A percentile compares a stretch with the other conserved stretches of the same genome.
Conservation (phyloP, 1,284 basidiomycete genomes). For the Pseudozyma sp. region DNA sequence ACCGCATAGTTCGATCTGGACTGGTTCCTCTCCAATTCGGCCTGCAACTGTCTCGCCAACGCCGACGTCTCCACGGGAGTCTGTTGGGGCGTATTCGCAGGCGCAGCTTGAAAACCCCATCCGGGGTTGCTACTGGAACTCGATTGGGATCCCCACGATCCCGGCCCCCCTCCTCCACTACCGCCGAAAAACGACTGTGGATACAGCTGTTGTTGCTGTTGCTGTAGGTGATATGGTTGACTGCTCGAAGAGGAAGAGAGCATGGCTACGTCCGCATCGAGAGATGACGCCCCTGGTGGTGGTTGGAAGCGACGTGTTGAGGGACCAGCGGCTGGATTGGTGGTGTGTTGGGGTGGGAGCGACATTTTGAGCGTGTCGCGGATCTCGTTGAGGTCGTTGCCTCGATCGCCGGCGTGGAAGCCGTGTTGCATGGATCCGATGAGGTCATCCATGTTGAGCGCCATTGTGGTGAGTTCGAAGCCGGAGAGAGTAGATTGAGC, state of each 20-base stretch:
- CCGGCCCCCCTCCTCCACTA: slow-evolving; percentile 6
- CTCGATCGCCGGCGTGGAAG: slow-evolving; percentile 57
- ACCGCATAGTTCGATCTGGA: not conserved
- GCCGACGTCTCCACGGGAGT: slow-evolving; percentile 53
- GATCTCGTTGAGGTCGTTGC: slow-evolving; percentile 56
- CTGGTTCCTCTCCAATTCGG: slow-evolving; percentile 34
- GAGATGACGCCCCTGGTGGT: slow-evolving; percentile 8
- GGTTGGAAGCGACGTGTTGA: slow-evolving; percentile 3
- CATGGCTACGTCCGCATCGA: slow-evolving; percentile 52
- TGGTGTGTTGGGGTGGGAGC: slow-evolving; percentile 27
- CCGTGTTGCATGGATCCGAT: slow-evolving; percentile 62
- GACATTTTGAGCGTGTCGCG: slow-evolving; percentile 52
- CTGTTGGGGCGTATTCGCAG: slow-evolving; percentile 54
- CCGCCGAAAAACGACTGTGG: slow-evolving; percentile 19
- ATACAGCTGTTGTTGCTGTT: slow-evolving; percentile 4
- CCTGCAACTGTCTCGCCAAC: slow-evolving; percentile 43
- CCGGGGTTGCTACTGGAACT: slow-evolving; percentile 15
- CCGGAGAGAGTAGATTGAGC: not conserved
- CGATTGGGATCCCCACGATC: slow-evolving; percentile 30
- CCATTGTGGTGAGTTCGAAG: slow-evolving; percentile 26
- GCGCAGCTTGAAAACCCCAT: slow-evolving; percentile 38
- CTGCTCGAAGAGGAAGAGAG: slow-evolving; percentile 20
- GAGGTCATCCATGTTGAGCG: slow-evolving; percentile 61
- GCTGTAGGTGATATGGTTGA: slow-evolving; percentile 2
- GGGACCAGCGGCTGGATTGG: slow-evolving; percentile 15